A percentile compares a stretch with the other conserved stretches of the same genome.
Conservation (phyloP, 306 rosid species). For the Urtica urens region DNA sequence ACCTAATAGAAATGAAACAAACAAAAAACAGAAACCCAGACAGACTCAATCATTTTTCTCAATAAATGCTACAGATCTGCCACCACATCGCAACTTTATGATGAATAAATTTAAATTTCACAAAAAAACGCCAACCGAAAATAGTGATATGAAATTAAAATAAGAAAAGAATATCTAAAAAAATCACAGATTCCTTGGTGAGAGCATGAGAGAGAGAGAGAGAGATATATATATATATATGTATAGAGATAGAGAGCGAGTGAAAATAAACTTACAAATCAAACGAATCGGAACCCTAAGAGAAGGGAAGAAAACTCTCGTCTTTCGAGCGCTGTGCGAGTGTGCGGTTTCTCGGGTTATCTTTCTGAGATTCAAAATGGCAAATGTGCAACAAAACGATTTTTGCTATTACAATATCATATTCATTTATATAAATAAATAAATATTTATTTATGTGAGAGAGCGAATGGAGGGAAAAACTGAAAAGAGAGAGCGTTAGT, state of each 20-base stretch:
- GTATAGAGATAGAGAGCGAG: background rate
- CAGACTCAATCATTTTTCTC: background rate
- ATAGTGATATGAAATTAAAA: background rate
- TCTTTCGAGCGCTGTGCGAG: background rate
- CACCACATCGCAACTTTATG: constrained; percentile 5
- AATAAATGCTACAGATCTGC: constrained; percentile 29
- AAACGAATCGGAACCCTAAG: constrained; percentile 17
- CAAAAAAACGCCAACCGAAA: background rate
- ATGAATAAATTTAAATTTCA: background rate
- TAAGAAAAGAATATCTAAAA: background rate
- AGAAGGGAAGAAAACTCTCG: background rate
- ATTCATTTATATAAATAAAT: no score
- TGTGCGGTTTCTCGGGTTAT: constrained; percentile 20
- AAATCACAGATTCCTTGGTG: background rate
- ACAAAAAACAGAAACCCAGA: constrained; percentile 1
- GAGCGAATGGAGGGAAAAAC: constrained; percentile 43
- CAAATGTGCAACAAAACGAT: constrained; percentile 1
- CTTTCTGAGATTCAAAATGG: constrained; percentile 5
- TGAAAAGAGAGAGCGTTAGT: constrained; percentile 7
- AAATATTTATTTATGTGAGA: background rate
- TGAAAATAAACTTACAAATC: background rate
- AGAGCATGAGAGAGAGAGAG: background rate
- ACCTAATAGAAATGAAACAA: constrained; percentile 5
- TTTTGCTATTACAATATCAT: background rate
- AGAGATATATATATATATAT: no score